Evolutionary conservation across 768 basidiomycete genomes (phyloP).

Genomic region (Pleurotus giganteus): DNA sequence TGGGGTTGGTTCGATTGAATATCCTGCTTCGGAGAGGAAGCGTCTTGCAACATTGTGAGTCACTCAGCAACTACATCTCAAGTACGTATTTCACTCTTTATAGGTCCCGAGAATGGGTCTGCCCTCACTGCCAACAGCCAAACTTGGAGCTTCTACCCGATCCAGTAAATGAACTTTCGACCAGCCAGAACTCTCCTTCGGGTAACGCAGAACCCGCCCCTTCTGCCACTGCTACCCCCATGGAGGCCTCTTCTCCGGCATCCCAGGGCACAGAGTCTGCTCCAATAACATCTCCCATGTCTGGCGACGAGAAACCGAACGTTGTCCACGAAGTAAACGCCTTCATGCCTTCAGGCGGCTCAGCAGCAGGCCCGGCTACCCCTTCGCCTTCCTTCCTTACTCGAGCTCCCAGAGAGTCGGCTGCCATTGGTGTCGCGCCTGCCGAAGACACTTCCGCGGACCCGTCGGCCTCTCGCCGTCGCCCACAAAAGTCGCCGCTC

Average conservation of each 20-base stretch:
- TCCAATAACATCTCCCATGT: neutral
- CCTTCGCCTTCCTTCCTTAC: constrained; percentile 2
- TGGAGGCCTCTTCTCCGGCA: neutral
- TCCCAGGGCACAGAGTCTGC: neutral
- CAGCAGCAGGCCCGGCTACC: constrained; percentile 1
- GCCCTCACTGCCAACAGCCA: constrained; percentile 65
- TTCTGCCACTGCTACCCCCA: neutral
- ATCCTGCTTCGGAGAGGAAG: constrained; percentile 70
- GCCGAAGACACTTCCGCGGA: neutral
- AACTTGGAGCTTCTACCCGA: constrained; percentile 76
- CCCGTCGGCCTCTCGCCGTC: constrained; percentile 7
- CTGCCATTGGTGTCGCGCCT: neutral
- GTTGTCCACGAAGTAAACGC: constrained; percentile 2
- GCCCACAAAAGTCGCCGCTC: constrained; percentile 49
- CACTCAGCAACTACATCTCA: neutral
- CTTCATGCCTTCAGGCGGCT: neutral
- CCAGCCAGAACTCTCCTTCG: neutral
- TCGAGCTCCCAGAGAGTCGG: neutral
- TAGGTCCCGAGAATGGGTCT: constrained; percentile 81
- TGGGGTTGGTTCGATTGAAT: constrained; percentile 86
- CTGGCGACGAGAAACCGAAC: neutral
- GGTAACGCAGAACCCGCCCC: neutral
- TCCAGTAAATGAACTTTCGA: constrained; percentile 29
- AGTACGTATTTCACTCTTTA: constrained; percentile 14
- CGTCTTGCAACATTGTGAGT: constrained; percentile 75